Evolutionary conservation across 495 filamentous ascomycete genomes (phyloP).

Genomic region (Bacidia rubella): DNA sequence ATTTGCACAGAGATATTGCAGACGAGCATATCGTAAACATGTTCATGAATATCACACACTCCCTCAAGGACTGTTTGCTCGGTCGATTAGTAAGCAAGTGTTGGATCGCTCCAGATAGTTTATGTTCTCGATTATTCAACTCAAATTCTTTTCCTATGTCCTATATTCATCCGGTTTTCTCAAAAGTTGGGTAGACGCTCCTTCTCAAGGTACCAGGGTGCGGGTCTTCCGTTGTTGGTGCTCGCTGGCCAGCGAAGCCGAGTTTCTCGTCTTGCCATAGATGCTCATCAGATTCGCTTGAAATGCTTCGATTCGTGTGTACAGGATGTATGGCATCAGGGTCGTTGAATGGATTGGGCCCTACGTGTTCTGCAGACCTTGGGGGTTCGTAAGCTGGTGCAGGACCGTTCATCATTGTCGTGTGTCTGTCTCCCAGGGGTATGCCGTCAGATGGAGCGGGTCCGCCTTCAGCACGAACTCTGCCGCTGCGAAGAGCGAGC

Average conservation of each 20-base stretch:
- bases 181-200: conserved; percentile 10
- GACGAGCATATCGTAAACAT: neutral
- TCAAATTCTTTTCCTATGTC: neutral
- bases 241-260: conserved; percentile 33
- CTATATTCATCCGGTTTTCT: conserved; percentile 8
- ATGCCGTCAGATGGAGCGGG: conserved; percentile 23
- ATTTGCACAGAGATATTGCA: neutral
- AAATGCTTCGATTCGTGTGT: neutral
- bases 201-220: neutral
- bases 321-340: neutral
- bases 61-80: conserved; percentile 2
- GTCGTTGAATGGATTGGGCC: neutral
- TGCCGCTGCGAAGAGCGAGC: conserved; percentile 29
- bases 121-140: neutral
- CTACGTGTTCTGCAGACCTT: neutral
- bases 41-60: neutral
- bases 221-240: conserved; percentile 6
- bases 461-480: conserved; percentile 35
- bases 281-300: conserved; percentile 3
- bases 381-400: conserved; percentile 21
- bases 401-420: conserved; percentile 6
- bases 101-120: neutral
- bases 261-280: conserved; percentile 30
- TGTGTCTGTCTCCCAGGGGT: conserved; percentile 11
- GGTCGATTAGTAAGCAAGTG: neutral